Evolutionary conservation across 345 rosid genomes (phyloP).

Genomic region (Eucalyptus tenuipes): DNA sequence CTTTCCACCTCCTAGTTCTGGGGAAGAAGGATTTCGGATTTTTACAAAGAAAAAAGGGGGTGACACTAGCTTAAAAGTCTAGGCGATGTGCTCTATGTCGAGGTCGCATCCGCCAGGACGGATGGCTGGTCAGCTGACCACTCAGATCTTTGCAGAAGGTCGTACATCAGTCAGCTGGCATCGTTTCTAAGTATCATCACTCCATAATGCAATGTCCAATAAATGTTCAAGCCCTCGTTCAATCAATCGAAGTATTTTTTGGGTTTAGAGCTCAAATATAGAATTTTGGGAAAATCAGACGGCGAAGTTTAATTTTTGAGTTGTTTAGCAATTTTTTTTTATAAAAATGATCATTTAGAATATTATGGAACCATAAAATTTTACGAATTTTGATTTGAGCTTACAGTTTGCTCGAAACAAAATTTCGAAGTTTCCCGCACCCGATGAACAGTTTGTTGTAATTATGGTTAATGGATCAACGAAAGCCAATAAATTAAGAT

Average conservation of each 20-base stretch:
- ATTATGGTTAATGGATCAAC: too few species aligned
- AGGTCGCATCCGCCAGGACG: not conserved
- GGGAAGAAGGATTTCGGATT: not conserved
- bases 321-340: accelerated
- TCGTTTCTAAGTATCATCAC: not conserved
- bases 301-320: accelerated
- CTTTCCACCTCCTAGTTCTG: not conserved
- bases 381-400: too few species aligned
- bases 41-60: not conserved
- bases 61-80: not conserved
- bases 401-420: too few species aligned
- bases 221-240: too few species aligned
- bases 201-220: accelerated
- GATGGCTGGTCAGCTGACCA: not conserved
- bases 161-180: not conserved
- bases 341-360: too few species aligned
- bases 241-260: too few species aligned
- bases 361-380: accelerated
- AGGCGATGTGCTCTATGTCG: not conserved
- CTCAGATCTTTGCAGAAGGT: not conserved
- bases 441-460: accelerated
- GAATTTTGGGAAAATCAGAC: too few species aligned
- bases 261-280: too few species aligned
- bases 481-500: too few species aligned
- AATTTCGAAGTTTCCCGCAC: accelerated